Conservation (phyloP, 495 filamentous ascomycete genomes). For the Geoglossum glabrum region DNA sequence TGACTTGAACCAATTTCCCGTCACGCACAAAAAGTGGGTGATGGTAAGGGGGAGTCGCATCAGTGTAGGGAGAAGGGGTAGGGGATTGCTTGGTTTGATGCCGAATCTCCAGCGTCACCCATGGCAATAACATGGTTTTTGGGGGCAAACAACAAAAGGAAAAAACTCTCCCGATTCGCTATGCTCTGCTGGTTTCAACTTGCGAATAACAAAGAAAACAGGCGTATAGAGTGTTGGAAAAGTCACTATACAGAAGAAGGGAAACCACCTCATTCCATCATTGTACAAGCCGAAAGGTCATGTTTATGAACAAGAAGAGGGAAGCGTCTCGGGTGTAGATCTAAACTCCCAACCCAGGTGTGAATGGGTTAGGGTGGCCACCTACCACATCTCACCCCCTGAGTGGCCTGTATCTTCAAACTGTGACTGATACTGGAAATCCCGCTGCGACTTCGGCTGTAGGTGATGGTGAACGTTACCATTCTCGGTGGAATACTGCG, state of each 20-base stretch:
- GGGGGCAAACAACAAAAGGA: not conserved
- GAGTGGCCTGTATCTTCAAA: constrained; percentile 30
- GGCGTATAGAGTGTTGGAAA: not conserved
- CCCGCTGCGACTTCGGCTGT: constrained; percentile 17
- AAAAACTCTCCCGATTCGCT: not conserved
- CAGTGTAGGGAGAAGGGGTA: not conserved
- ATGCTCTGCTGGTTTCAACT: not conserved
- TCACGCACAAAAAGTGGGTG: not conserved
- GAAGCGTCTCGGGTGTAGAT: not conserved
- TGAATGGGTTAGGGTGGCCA: not conserved
- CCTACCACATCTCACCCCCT: constrained; percentile 33
- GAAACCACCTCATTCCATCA: not conserved
- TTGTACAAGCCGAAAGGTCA: not conserved
- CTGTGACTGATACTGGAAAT: constrained; percentile 21
- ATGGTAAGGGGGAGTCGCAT: not conserved
- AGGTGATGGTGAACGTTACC: constrained; percentile 10
- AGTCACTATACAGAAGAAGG: not conserved
- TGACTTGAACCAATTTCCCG: too few relatives aligned
- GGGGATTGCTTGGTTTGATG: too few relatives aligned
- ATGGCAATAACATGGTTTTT: not conserved
- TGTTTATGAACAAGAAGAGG: not conserved
- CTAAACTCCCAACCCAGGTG: not conserved
- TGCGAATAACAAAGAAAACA: not conserved
- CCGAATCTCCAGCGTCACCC: not conserved
- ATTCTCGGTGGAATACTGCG: constrained; percentile 29